Evolutionary conservation across 2,329 filamentous ascomycete species (phyloP).

Genomic region (Aureobasidium sp.): DNA sequence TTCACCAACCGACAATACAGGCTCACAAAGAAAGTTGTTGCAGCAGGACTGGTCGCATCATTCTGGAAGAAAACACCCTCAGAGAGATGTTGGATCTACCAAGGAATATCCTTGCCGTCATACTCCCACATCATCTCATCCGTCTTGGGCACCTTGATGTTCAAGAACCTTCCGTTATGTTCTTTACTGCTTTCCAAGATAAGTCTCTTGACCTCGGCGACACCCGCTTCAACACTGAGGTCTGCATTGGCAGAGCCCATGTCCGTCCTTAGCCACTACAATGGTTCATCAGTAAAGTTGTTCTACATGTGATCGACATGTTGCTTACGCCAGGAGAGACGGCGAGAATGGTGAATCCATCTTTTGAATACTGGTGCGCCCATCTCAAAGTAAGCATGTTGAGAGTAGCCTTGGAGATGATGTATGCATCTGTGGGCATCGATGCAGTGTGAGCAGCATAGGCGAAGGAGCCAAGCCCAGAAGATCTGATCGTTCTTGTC

Average conservation of each 20-base stretch:
- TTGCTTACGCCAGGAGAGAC: conserved; percentile 41
- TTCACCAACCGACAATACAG: too few species aligned
- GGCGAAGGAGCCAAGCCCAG: conserved; percentile 38
- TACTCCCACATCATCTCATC: conserved; percentile 28
- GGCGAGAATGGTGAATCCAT: conserved; percentile 39
- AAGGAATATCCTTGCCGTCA: conserved; percentile 19
- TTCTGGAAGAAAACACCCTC: too few species aligned
- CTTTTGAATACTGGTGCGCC: conserved; percentile 29
- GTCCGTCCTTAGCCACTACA: conserved; percentile 42
- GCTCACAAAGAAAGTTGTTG: too few species aligned
- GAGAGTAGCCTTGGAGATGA: conserved; percentile 43
- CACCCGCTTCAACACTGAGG: conserved; percentile 35
- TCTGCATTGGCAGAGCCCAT: conserved; percentile 37
- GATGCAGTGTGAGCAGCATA: conserved; percentile 21
- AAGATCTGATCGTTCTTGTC: conserved; percentile 28
- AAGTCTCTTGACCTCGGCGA: conserved; percentile 37
- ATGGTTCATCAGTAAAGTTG: conserved; percentile 11
- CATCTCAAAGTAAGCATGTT: conserved; percentile 44
- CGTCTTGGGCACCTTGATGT: conserved; percentile 35
- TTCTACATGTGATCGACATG: background rate
- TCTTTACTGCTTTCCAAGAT: conserved; percentile 35
- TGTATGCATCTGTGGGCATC: conserved; percentile 32
- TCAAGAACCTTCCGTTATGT: conserved; percentile 44
- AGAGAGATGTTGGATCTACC: background rate
- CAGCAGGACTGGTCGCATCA: too few species aligned